Percentiles rank a stretch among this genome's conserved stretches.
Evolutionary conservation across 495 filamentous ascomycete genomes (phyloP).

Genomic region (Daldinia caldariorum): DNA sequence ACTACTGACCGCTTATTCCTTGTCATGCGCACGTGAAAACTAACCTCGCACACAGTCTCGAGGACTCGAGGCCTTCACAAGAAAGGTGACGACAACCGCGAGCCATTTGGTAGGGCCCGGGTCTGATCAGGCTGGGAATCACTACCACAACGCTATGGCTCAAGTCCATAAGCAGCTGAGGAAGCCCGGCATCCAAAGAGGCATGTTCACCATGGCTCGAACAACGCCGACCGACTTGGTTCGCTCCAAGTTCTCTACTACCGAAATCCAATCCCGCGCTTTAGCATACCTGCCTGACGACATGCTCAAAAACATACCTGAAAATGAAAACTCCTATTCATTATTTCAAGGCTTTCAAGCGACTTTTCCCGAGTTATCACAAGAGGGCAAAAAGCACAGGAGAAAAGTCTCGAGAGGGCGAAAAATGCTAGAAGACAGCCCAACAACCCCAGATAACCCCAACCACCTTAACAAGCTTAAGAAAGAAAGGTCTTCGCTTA

Average conservation of each 20-base stretch:
- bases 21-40: conserved; percentile 29
- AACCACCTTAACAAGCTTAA: conserved; percentile 74
- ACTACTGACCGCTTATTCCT: conserved; percentile 12
- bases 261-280: conserved; percentile 95
- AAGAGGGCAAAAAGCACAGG: conserved; percentile 73
- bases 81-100: conserved; percentile 94
- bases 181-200: conserved; percentile 82
- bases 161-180: conserved; percentile 89
- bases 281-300: conserved; percentile 90
- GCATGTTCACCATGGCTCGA: conserved; percentile 86
- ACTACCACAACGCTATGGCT: conserved; percentile 86
- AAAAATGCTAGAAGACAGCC: conserved; percentile 74
- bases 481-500: conserved; percentile 78
- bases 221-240: conserved; percentile 92
- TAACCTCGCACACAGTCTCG: conserved; percentile 69
- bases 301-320: conserved; percentile 85
- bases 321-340: conserved; percentile 84
- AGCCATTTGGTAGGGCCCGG: conserved; percentile 82
- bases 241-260: conserved; percentile 86
- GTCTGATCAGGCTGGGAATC: conserved; percentile 68
- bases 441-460: conserved; percentile 62
- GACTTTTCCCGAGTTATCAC: conserved; percentile 78
- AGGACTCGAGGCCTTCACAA: conserved; percentile 89
- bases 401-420: conserved; percentile 75
- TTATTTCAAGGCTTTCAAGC: conserved; percentile 97